A percentile compares a stretch with the other conserved stretches of the same genome.
These are phyloP conservation scores for Noccaea bulbosa DNA, from an alignment of 345 rosid genomes.

Conservation along the genomic window DNA sequence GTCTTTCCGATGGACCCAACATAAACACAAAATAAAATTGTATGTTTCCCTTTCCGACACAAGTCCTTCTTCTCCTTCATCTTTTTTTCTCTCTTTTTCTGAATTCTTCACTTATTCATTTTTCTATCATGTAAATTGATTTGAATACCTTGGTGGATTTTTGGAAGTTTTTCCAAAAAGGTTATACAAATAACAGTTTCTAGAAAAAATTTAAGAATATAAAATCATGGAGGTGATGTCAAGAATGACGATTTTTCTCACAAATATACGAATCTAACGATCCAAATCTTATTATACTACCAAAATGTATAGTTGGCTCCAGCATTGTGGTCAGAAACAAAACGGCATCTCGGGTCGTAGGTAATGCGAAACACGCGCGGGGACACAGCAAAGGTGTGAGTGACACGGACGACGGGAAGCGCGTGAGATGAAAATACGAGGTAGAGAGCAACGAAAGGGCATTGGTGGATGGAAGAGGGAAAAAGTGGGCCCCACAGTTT, in stretches of 20 bases:
- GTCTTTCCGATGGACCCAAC: constrained; percentile 30
- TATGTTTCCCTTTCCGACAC: constrained; percentile 47
- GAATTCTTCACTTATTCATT: constrained; percentile 8
- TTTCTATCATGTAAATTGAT: background rate
- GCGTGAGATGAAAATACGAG: constrained; percentile 52
- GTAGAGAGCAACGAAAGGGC: constrained; percentile 40
- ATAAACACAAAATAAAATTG: constrained; percentile 27
- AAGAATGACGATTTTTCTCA: constrained; percentile 47
- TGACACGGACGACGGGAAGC: constrained; percentile 30
- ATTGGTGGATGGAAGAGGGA: constrained; percentile 55
- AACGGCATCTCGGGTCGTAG: constrained; percentile 29
- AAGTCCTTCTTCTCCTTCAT: constrained; percentile 18
- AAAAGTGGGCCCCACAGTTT: constrained; percentile 58
- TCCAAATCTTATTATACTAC: constrained; percentile 44
- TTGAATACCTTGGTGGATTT: background rate
- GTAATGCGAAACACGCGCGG: constrained; percentile 25
- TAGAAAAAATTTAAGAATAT: background rate
- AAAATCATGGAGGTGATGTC: constrained; percentile 48
- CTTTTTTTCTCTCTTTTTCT: constrained; percentile 2
- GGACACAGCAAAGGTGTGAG: background rate
- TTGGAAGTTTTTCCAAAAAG: constrained; percentile 8
- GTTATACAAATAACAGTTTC: background rate
- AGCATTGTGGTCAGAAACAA: constrained; percentile 46
- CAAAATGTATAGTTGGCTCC: constrained; percentile 54
- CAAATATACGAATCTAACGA: constrained; percentile 56